Evolutionary conservation across 495 filamentous ascomycete species (phyloP).

Genomic region (Umbilicaria muhlenbergii): DNA sequence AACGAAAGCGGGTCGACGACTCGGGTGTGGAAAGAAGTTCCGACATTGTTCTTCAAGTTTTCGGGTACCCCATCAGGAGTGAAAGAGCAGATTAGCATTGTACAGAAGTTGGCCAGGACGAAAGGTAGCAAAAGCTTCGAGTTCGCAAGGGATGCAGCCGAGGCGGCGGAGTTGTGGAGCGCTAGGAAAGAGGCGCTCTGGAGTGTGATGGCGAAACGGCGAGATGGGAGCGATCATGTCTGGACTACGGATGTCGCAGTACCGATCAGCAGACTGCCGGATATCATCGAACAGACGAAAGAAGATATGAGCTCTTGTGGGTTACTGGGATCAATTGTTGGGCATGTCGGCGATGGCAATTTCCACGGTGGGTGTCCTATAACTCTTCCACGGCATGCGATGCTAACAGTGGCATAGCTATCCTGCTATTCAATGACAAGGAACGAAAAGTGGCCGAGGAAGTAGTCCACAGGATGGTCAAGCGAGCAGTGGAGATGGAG

Average conservation of each 20-base stretch:
- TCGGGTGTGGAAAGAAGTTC: slow-evolving; percentile 56
- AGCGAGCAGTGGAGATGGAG: slow-evolving; percentile 67
- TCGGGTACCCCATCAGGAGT: slow-evolving; percentile 55
- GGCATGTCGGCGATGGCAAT: slow-evolving; percentile 74
- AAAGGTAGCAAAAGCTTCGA: slow-evolving; percentile 50
- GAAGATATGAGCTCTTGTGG: slow-evolving; percentile 50
- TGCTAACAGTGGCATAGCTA: slow-evolving; percentile 28
- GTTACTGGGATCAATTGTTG: slow-evolving; percentile 57
- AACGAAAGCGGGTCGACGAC: slow-evolving; percentile 56
- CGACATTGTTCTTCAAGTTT: slow-evolving; percentile 79
- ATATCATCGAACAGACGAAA: slow-evolving; percentile 70
- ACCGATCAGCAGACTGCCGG: slow-evolving; percentile 53
- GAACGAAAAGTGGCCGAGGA: slow-evolving; percentile 48
- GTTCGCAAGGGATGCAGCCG: slow-evolving; percentile 50
- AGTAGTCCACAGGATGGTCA: slow-evolving; percentile 72
- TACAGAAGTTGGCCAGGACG: slow-evolving; percentile 45
- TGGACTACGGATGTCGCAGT: slow-evolving; percentile 82
- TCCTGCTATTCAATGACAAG: slow-evolving; percentile 53
- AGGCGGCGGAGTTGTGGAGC: slow-evolving; percentile 58
- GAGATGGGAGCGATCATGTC: slow-evolving; percentile 46
- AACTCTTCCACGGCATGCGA: neutral
- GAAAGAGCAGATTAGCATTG: slow-evolving; percentile 46
- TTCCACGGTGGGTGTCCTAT: slow-evolving; percentile 44
- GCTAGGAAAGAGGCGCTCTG: slow-evolving; percentile 63
- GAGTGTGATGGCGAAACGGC: slow-evolving; percentile 56